These are phyloP conservation scores for Plenodomus lindquistii DNA, from an alignment of 2,329 filamentous ascomycete species.

Conservation along the genomic window DNA sequence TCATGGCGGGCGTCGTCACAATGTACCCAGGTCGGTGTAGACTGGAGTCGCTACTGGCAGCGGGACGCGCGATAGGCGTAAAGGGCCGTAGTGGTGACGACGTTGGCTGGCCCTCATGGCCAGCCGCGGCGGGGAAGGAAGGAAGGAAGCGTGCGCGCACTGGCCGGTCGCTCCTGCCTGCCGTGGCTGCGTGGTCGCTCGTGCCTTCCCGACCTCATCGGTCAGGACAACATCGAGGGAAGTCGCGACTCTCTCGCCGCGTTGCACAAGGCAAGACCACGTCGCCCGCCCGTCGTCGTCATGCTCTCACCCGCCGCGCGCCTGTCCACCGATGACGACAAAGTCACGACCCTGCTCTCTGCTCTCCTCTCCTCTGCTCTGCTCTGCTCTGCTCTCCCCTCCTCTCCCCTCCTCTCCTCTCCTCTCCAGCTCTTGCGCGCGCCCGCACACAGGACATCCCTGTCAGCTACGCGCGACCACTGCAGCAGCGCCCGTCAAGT, in stretches of 20 bases:
- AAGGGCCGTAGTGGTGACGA: slow-evolving; percentile 6
- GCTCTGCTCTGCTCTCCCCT: too few relatives aligned
- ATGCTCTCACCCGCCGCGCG: slow-evolving; percentile 4
- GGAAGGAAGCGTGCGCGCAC: slow-evolving; percentile 18
- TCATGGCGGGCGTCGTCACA: slow-evolving; percentile 1
- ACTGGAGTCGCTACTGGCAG: slow-evolving; percentile 2
- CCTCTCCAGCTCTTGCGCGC: slow-evolving; percentile 6
- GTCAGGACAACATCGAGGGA: slow-evolving; percentile 17
- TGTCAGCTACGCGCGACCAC: slow-evolving; percentile 18
- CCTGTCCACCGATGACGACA: slow-evolving; percentile 12
- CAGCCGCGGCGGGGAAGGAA: not conserved
- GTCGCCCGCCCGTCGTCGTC: slow-evolving; percentile 5
- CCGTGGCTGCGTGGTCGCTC: slow-evolving; percentile 9
- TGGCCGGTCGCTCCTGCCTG: slow-evolving; percentile 21
- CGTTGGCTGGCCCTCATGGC: too few relatives aligned
- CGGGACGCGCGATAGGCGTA: not conserved
- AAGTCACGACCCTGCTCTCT: too few relatives aligned
- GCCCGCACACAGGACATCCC: slow-evolving; percentile 14
- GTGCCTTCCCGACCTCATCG: slow-evolving; percentile 18
- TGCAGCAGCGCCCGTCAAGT: slow-evolving; percentile 14
- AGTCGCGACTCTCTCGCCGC: slow-evolving; percentile 15
- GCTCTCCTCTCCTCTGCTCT: too few relatives aligned
- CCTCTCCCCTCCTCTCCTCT: too few relatives aligned
- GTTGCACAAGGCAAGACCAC: slow-evolving; percentile 21
- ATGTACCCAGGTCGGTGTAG: not conserved